Evolutionary conservation across 176 grass and related monocot genomes (phyloP).

Genomic region (Coix lacrymajobi): DNA sequence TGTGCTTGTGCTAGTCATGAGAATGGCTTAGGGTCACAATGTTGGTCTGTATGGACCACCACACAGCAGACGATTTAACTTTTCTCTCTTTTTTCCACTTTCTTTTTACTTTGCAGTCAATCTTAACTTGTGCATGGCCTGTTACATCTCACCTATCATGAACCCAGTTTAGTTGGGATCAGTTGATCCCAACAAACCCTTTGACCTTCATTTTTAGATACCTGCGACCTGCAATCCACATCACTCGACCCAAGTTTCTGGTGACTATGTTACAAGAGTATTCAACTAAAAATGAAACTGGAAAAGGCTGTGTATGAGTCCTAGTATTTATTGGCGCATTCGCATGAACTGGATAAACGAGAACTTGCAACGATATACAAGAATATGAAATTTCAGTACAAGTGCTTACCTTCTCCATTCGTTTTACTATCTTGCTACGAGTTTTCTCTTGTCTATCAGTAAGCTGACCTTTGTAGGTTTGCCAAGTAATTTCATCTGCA

Average conservation of each 20-base stretch:
- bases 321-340: background rate
- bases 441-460: slow-evolving; percentile 98
- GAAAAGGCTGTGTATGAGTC: background rate
- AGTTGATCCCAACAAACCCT: background rate
- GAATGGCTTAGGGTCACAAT: too few species aligned
- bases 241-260: background rate
- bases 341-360: background rate
- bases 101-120: background rate
- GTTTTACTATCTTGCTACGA: slow-evolving; percentile 85
- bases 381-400: slow-evolving; percentile 4
- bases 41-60: background rate
- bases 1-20: too few species aligned
- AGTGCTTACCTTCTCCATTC: slow-evolving; percentile 84
- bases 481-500: slow-evolving; percentile 93
- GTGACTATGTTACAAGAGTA: background rate
- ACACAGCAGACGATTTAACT: background rate
- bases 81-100: background rate
- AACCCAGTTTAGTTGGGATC: background rate
- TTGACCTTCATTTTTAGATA: background rate
- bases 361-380: background rate
- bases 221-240: background rate
- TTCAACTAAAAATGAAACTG: background rate
- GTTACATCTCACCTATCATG: background rate
- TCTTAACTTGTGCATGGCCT: background rate
- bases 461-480: slow-evolving; percentile 89